Conservation (phyloP, 495 filamentous ascomycete species). For the Darksidea phi region DNA sequence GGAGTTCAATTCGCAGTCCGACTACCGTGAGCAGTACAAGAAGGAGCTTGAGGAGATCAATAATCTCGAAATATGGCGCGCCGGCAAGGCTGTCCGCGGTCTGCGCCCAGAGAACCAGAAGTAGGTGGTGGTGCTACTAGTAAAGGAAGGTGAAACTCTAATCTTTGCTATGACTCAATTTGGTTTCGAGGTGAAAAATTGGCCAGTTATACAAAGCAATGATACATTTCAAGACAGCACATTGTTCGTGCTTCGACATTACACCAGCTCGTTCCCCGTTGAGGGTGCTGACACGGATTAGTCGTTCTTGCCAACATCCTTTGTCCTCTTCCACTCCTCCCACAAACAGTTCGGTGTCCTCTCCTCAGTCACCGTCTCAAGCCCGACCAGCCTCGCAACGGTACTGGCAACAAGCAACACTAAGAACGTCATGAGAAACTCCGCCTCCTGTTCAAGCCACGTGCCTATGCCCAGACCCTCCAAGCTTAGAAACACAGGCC, state of each 20-base stretch:
- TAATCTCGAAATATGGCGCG: constrained; percentile 96
- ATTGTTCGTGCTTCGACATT: no score
- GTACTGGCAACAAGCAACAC: constrained; percentile 10
- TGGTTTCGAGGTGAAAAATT: neutral
- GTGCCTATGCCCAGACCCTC: neutral
- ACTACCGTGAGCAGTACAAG: constrained; percentile 96
- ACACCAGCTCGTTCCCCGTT: no score
- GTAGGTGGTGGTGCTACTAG: constrained; percentile 47
- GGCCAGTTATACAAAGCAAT: neutral
- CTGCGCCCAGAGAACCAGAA: constrained; percentile 93
- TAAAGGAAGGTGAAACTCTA: neutral
- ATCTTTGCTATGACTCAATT: neutral
- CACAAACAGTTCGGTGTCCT: constrained; percentile 21
- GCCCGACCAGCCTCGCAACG: constrained; percentile 6
- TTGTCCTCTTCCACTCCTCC: constrained; percentile 15
- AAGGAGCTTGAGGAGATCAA: constrained; percentile 95
- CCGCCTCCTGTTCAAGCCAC: neutral
- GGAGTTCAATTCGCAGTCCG: constrained; percentile 89
- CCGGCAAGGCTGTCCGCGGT: constrained; percentile 88
- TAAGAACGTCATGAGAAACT: neutral
- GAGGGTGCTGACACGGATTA: neutral
- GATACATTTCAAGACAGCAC: neutral
- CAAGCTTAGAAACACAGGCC: constrained; percentile 11
- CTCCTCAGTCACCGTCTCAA: constrained; percentile 18
- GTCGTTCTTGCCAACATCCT: neutral